Evolutionary conservation across 306 rosid genomes (phyloP), one percentile per base, ranked within the genome.

Genomic region (Trifolium repens): DNA sequence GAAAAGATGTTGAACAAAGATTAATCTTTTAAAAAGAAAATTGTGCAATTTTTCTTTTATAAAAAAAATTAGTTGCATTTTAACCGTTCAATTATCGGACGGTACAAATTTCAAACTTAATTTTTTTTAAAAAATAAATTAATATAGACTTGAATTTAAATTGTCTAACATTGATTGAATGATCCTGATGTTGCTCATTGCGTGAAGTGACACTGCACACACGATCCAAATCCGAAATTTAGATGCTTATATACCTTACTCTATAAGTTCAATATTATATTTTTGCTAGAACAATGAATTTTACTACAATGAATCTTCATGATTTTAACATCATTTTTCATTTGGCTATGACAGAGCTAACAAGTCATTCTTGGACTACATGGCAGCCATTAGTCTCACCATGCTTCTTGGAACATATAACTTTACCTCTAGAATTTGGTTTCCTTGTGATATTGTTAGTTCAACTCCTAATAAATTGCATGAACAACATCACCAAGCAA

Each of bases 331-430:
- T 30, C 42, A 3, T 4, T 72, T 62, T 0, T 71, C 5, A 8
- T 47, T 71, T 82, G 54, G n/a, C 10, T 71, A 65, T 67, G 67
- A 37, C 90, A 92, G 97, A 81, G 19, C 34, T 71, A 15, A 67
- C 35, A 77, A 60, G 39, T 54, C 69, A 71, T 69, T 64, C 77
- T 42, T 57, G 67, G 80, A 71, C 81, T 49, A 34, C 82, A 83
- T 87, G 96, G 93, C 66, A 71, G 40, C 87, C 84, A 72, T 55
- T 85, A 59, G 78, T 84, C 16, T 85, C 88, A 37, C 87, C 97
- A 15, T 94, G 98, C 82, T 62, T 87, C 74, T 83, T 85, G 84
- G 98, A 94, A 88, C 61, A 81, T 57, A 78, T 90, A 39, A 82
- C 74, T 82, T 55, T 91, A 35, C 87, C 79, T 11, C 78, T 89